Base-by-base conservation (phyloP, 495 filamentous ascomycete species). In the Penicillium odoratum region DNA sequence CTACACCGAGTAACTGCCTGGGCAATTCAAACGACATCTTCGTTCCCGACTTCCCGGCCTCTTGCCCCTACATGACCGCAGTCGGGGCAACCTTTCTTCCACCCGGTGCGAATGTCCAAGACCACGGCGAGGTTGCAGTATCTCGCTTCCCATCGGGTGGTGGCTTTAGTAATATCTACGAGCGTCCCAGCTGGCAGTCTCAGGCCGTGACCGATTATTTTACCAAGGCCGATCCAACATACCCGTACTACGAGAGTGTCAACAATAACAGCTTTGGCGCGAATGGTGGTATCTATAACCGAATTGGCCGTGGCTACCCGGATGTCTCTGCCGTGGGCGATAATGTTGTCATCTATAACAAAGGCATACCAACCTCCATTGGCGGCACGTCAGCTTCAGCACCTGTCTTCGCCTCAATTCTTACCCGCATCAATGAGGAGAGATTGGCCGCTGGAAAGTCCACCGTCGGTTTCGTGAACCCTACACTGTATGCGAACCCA, bases 121-220 rank as follows among this genome's bases (percentile, higher is more conserved):
- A 64, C 30, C 67, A 73, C 48, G 70, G 81, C 60, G 69, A 80
- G 58, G 69, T 73, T 54, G 62, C 79, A 62, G 62, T 75, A 53
- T 59, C 67, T 30, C 62, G 81, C 54, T 78, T 83, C 70, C 69
- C 71, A 25, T 84, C 81, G 7, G 85, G 86, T 25, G 85, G 87
- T 36, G 87, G 86, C 11, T 90, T 90, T 71, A 85, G 81, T 59
- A 89, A 90, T 63, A 74, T 88, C 66, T 91, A 85, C 70, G 64
- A 73, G 21, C 68, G 77, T 9, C 85, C 88, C 0, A 50, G 57
- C 7, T 91, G 84, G 63, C 88, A 92, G 65, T 44, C 74, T 10
- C 30, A 63, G 2, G 79, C 79, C 1, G 81, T 91, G 4, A 63
- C 68, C 0, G 60, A 65, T 48, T 88, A 79, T 69, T 73, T 88